phyloP scores from a whole-genome alignment of 306 rosid species.

The Sicyos baderoa region DNA sequence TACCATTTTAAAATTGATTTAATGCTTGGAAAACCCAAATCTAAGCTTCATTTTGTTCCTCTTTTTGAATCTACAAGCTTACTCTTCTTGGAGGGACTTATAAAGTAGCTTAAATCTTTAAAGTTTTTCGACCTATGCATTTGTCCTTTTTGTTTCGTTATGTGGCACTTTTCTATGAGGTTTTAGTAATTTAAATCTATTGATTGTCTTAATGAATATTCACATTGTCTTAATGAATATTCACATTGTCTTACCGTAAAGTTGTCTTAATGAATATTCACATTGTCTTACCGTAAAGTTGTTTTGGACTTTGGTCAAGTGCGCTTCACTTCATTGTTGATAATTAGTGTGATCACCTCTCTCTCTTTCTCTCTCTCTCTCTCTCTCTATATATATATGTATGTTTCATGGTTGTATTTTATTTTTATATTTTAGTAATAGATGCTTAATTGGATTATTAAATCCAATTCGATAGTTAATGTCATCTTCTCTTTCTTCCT shows the following conservation, averaged over 20 bases:
- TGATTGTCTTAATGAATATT: neutral
- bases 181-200: neutral
- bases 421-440: neutral
- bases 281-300: neutral
- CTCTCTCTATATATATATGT: neutral
- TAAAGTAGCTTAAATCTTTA: neutral
- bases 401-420: neutral
- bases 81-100: neutral
- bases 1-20: neutral
- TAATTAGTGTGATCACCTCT: neutral
- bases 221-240: no score
- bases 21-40: neutral
- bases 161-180: neutral
- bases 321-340: neutral
- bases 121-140: neutral
- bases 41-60: neutral
- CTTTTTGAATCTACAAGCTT: neutral
- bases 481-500: conserved; percentile 9
- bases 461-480: neutral
- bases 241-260: no score
- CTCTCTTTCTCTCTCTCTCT: neutral
- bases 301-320: neutral
- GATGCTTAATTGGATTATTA: neutral
- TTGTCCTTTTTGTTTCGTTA: neutral
- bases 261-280: no score